Evolutionary conservation across 139 green algal species (phyloP), one percentile per base, ranked within the genome.

Genomic region (Chlorella sp.): DNA sequence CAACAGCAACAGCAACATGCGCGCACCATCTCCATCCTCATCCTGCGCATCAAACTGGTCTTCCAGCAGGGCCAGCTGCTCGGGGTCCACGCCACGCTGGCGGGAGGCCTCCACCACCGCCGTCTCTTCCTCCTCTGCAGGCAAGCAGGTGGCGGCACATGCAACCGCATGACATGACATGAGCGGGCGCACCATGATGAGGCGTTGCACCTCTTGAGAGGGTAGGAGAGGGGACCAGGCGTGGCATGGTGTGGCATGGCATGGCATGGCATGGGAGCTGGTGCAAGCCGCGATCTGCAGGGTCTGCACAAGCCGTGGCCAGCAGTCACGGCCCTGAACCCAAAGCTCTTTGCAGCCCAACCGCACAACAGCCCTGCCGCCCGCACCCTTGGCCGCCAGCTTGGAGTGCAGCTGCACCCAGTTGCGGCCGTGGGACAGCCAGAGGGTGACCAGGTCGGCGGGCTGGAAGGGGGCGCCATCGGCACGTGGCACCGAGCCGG

Each of bases 61-160:
- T 54, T 85, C 75, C 58, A 93, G 72, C 36, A 89, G 74, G 17
- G 69, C n/a, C 51, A 93, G 73, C 78, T 90, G 87, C 81, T 91
- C 86, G 17, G 87, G 87, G 70, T 88, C 89, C 36, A 93, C 56
- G 8, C 51, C 58, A 48, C 77, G 56, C 62, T 56, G 72, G 40
- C 54, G 77, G 60, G 67, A 19, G 2, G 70, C 26, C 44, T 51
- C n/a, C 28, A 11, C 44, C 16, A 38, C 48, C 44, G 32, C 41
- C 40, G 28, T 41, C 6, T 13, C 77, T 6, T 60, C 40, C 43
- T 62, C 79, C 22, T 76, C 64, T 32, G 70, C 40, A 40, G 20
- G 43, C 16, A 36, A 1, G 44, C 8, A 19, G 36, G 54, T 70
- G 22, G 2, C 38, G n/a, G 3, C 19, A 5, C 13, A 54, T 56